Evolutionary conservation across 2,329 filamentous ascomycete species (phyloP).

Genomic region (Pseudogymnoascus sp.): DNA sequence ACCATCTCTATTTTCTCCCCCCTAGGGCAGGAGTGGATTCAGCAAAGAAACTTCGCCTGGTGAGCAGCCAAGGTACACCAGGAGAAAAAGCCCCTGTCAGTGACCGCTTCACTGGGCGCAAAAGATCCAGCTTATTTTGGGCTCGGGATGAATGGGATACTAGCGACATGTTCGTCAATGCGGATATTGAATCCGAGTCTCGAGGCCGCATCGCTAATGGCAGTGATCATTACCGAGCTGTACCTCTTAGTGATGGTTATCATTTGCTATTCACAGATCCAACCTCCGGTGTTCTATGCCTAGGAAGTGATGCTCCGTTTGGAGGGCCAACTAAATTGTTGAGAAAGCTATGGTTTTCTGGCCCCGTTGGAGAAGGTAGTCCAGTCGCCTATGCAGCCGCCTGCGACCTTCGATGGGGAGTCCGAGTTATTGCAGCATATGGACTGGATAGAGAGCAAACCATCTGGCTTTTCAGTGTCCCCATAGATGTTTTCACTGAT

Average conservation of each 20-base stretch:
- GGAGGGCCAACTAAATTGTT: constrained; percentile 47
- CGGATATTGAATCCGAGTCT: constrained; percentile 11
- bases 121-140: constrained; percentile 22
- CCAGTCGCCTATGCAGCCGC: constrained; percentile 50
- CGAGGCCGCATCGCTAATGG: constrained; percentile 18
- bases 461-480: constrained; percentile 54
- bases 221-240: constrained; percentile 53
- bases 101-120: constrained; percentile 23
- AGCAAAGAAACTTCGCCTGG: constrained; percentile 50
- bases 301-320: constrained; percentile 54
- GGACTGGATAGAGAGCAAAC: constrained; percentile 34
- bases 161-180: constrained; percentile 12
- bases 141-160: constrained; percentile 10
- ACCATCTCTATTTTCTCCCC: constrained; percentile 53
- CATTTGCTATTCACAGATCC: constrained; percentile 61
- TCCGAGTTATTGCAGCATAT: constrained; percentile 52
- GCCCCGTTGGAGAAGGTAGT: constrained; percentile 26
- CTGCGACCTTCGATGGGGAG: constrained; percentile 48
- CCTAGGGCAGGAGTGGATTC: constrained; percentile 44
- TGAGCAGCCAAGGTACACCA: constrained; percentile 50
- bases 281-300: constrained; percentile 44
- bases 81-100: constrained; percentile 23
- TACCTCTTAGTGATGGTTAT: constrained; percentile 57
- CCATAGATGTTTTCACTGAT: constrained; percentile 45
- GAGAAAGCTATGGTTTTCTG: constrained; percentile 47